phyloP scores from a whole-genome alignment of 495 filamentous ascomycete species.

The Penicillium crystallinum region DNA sequence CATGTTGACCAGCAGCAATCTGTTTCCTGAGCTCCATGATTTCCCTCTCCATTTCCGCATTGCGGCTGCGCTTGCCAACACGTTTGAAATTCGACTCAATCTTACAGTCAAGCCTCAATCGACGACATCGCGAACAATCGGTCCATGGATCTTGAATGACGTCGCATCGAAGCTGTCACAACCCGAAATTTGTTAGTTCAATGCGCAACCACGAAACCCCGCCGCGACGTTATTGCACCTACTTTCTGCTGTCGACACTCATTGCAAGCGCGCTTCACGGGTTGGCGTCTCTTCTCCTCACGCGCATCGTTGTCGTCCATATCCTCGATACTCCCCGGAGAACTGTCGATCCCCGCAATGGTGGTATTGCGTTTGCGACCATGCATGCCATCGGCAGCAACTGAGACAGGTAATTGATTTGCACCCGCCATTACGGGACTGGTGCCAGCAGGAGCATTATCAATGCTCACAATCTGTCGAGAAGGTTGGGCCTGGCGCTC shows the following conservation, averaged over 20 bases:
- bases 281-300: conserved; percentile 61
- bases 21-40: conserved; percentile 61
- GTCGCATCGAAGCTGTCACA: conserved; percentile 74
- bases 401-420: conserved; percentile 32
- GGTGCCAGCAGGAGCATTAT: conserved; percentile 39
- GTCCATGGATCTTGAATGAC: conserved; percentile 81
- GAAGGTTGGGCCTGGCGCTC: conserved; percentile 28
- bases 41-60: conserved; percentile 83
- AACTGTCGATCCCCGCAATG: conserved; percentile 55
- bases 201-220: not conserved
- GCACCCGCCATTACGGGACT: conserved; percentile 43
- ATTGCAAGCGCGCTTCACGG: conserved; percentile 87
- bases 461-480: conserved; percentile 19
- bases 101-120: conserved; percentile 80
- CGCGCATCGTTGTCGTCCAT: conserved; percentile 54
- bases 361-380: conserved; percentile 44
- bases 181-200: conserved; percentile 7
- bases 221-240: conserved; percentile 14
- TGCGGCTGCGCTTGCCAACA: conserved; percentile 81
- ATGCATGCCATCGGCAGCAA: conserved; percentile 30
- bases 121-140: conserved; percentile 76
- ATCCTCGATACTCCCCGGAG: conserved; percentile 65
- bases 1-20: conserved; percentile 45
- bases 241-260: conserved; percentile 96
- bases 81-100: conserved; percentile 95